Evolutionary conservation across 2,329 filamentous ascomycete species (phyloP).

Genomic region (Scedosporium minutisporum): DNA sequence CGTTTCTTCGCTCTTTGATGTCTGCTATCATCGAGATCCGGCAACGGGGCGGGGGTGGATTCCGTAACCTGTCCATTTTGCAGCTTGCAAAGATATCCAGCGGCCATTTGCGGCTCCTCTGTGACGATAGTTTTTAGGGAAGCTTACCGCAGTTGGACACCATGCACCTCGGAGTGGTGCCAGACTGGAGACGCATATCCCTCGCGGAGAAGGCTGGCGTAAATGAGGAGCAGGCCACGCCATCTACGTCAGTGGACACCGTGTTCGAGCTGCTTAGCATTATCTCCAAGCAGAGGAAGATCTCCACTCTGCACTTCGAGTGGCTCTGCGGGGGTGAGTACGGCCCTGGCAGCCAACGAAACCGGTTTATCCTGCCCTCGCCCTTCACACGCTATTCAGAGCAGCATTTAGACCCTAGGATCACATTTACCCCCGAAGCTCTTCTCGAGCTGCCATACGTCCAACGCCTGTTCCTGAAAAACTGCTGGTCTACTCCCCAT

Average conservation of each 20-base stretch:
- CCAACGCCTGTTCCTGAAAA: constrained; percentile 51
- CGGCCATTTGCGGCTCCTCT: constrained; percentile 45
- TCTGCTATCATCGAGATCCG: background rate
- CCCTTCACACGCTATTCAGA: constrained; percentile 34
- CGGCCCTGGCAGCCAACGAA: constrained; percentile 51
- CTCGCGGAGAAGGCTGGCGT: constrained; percentile 42
- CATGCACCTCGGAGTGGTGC: constrained; percentile 51
- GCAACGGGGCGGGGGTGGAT: constrained; percentile 29
- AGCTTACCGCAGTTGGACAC: constrained; percentile 42
- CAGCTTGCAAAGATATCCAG: constrained; percentile 57
- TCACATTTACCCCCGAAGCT: constrained; percentile 13
- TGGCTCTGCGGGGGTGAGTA: constrained; percentile 61
- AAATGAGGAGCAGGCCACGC: constrained; percentile 19
- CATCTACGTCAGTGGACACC: constrained; percentile 12
- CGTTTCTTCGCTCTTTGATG: background rate
- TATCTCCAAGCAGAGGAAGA: constrained; percentile 35
- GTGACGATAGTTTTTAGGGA: constrained; percentile 52
- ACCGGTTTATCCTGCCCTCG: constrained; percentile 52
- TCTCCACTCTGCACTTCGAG: constrained; percentile 53
- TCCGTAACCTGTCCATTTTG: constrained; percentile 45
- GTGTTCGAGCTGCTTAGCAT: constrained; percentile 45
- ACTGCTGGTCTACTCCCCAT: constrained; percentile 58
- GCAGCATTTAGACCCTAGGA: constrained; percentile 18
- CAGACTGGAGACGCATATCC: constrained; percentile 54
- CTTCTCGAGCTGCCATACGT: constrained; percentile 47